These are phyloP conservation scores for Rubroboletus pulcherrimus DNA, from an alignment of 768 basidiomycete genomes.

Conservation along the genomic window DNA sequence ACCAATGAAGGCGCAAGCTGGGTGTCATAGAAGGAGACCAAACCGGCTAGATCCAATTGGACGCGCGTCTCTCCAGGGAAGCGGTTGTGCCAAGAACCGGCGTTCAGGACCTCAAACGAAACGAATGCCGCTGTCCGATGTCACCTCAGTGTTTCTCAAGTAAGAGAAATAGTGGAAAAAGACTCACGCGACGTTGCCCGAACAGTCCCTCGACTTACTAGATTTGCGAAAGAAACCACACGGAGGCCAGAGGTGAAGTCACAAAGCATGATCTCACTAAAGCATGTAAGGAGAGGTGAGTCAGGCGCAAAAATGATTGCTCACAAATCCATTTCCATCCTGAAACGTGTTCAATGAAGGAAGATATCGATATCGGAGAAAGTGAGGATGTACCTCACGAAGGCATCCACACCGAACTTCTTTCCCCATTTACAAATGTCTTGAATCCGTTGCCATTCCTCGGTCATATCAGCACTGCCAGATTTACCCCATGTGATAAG, in stretches of 20 bases:
- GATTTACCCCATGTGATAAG: conserved; percentile 41
- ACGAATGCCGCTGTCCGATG: not conserved
- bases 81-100: conserved; percentile 33
- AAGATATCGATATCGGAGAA: not conserved
- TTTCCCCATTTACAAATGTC: conserved; percentile 45
- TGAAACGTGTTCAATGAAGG: conserved; percentile 5
- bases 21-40: conserved; percentile 38
- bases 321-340: conserved; percentile 34
- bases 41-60: conserved; percentile 29
- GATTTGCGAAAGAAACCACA: conserved; percentile 19
- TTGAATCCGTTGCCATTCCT: conserved; percentile 36
- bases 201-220: not conserved
- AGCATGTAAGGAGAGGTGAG: not conserved
- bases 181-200: not conserved
- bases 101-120: conserved; percentile 6
- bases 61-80: conserved; percentile 37
- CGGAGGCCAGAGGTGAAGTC: conserved; percentile 29
- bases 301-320: not conserved
- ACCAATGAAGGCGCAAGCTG: conserved; percentile 31
- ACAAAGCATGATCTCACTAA: conserved; percentile 37
- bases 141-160: not conserved
- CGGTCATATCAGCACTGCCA: conserved; percentile 8
- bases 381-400: conserved; percentile 34
- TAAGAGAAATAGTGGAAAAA: not conserved
- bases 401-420: conserved; percentile 41